Evolutionary conservation across 2,329 filamentous ascomycete genomes (phyloP), one percentile per base, ranked within the genome.

Genomic region (Sclerotiophoma versabilis): DNA sequence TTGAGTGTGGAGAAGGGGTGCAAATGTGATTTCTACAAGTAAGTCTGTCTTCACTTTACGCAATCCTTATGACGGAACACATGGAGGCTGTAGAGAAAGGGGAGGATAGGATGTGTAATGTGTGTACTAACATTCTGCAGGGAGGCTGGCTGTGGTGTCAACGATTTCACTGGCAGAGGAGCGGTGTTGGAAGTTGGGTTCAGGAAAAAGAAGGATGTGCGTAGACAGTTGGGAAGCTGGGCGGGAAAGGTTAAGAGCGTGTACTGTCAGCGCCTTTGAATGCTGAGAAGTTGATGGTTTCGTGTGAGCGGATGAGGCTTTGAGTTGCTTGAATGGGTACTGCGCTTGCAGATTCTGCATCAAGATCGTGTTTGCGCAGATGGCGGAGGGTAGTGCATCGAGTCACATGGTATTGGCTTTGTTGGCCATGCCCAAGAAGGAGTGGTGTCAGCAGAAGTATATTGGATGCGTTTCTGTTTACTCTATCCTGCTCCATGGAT

Each of bases 11-110:
- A 56, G 53, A 33, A 29, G 25, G 53, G 47, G 15, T 7, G 5
- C 10, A 41, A 44, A 25, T 56, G 53, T 33, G 8, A 27, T 22
- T 51, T 51, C n/a, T 56, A 51, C 11, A 20, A 43, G 53, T 56
- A 15, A 43, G 43, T 39, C 0, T 37, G 4, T 7, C n/a, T 23
- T 10, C 9, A 14, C 26, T n/a, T 8, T 20, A 36, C 8, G 8
- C 5, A n/a, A 12, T 12, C 14, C 6, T 27, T 11, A 27, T 6
- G 6, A 14, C 6, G 19, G 11, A 34, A 17, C 9, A 20, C 5
- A 37, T n/a, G 11, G n/a, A 4, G 11, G 34, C 23, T 37, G 34
- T 10, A 9, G 17, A 6, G 7, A 23, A 9, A 4, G 2, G 15
- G 9, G 12, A 15, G 30, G 7, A 37, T 2, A 12, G 8, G 27